phyloP scores from a whole-genome alignment of 2,329 filamentous ascomycete species.

The Phyllosticta paracitricarpa region DNA sequence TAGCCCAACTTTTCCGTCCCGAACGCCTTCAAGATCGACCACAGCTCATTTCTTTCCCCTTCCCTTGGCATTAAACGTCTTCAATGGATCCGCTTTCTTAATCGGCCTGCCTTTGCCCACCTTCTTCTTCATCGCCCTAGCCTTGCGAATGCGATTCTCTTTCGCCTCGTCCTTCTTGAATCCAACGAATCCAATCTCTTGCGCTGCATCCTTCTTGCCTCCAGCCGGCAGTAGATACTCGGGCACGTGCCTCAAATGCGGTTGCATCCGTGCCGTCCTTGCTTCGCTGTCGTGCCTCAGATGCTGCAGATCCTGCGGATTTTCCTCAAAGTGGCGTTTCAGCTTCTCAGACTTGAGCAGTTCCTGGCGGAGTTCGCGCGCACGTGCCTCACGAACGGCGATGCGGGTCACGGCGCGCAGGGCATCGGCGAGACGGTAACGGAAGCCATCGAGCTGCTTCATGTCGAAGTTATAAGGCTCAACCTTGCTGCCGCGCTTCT shows the following conservation, averaged over 20 bases:
- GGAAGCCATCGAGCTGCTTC: conserved; percentile 84
- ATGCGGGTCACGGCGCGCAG: conserved; percentile 82
- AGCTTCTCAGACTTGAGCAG: conserved; percentile 89
- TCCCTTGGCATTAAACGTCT: conserved; percentile 60
- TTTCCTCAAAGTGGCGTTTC: conserved; percentile 93
- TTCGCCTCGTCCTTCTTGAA: conserved; percentile 39
- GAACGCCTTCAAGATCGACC: background rate
- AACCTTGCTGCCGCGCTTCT: conserved; percentile 67
- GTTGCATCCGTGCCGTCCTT: conserved; percentile 70
- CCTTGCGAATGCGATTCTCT: conserved; percentile 33
- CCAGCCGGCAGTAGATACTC: conserved; percentile 79
- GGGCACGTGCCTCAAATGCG: conserved; percentile 87
- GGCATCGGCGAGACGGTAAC: conserved; percentile 90
- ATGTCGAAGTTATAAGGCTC: conserved; percentile 93
- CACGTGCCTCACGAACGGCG: conserved; percentile 79
- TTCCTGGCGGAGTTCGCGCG: conserved; percentile 78
- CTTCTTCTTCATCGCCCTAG: conserved; percentile 32
- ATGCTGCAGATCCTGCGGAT: conserved; percentile 78
- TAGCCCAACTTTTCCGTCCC: background rate
- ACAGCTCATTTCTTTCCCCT: conserved; percentile 24
- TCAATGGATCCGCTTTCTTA: conserved; percentile 68
- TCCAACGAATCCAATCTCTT: conserved; percentile 68
- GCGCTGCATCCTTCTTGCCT: conserved; percentile 56
- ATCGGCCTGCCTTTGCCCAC: conserved; percentile 41
- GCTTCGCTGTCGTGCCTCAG: conserved; percentile 85